phyloP scores from a whole-genome alignment of 202 grass and related monocot species.

The Hordeum pubiflorum region DNA sequence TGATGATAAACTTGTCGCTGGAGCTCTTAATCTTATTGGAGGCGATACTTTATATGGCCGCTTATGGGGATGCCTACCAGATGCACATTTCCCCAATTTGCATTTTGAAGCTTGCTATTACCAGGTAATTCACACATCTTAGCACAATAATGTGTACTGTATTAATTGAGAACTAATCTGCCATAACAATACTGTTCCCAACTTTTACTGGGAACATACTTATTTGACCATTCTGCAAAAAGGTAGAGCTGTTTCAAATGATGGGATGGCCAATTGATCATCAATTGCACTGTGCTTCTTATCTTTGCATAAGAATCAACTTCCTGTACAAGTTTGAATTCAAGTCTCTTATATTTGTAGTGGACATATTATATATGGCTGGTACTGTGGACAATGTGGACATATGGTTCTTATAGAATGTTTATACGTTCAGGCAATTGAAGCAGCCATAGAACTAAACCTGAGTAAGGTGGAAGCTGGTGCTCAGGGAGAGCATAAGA shows the following conservation, averaged over 20 bases:
- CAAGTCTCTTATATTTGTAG: conserved; percentile 6
- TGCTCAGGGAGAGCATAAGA: conserved; percentile 97
- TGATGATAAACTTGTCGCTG: conserved; percentile 59
- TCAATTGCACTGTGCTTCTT: background rate
- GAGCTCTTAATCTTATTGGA: conserved; percentile 95
- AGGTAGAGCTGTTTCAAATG: background rate
- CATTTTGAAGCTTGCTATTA: conserved; percentile 99
- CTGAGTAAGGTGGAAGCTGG: conserved; percentile 87
- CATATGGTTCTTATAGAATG: conserved; percentile 15
- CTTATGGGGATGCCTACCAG: conserved; percentile 85
- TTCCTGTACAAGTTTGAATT: background rate
- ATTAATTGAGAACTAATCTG: background rate
- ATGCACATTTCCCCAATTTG: conserved; percentile 82
- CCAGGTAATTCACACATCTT: conserved; percentile 49
- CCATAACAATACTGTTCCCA: background rate
- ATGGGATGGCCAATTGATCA: background rate
- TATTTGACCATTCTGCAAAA: background rate
- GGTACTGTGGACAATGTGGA: background rate
- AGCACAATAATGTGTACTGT: background rate
- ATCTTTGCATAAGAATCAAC: background rate
- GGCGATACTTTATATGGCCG: conserved; percentile 83
- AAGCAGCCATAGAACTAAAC: conserved; percentile 88
- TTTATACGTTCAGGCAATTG: conserved; percentile 66
- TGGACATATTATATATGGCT: background rate
- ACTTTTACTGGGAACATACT: background rate